Base-by-base conservation (phyloP, 441 rosid genomes). In the Erysimum cheiri region DNA sequence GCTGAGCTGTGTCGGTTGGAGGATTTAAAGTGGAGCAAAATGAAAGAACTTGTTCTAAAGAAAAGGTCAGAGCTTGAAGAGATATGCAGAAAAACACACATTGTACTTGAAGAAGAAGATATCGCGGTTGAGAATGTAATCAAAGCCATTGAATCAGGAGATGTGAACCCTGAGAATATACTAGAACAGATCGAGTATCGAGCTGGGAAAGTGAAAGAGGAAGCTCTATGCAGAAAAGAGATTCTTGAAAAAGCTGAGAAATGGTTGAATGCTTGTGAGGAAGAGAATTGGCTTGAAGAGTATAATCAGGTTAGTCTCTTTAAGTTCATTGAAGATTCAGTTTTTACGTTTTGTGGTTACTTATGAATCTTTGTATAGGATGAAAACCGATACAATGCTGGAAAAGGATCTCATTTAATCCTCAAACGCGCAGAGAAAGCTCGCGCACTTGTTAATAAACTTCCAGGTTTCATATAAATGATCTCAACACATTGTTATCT, bases 371-470 rank as follows among this genome's bases (percentile, higher is more conserved):
- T 66, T 70, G 35, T 64, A 35, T 79, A 89, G 96, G 96, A 92
- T 74, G 93, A 87, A 19, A 92, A 92, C 69, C 82, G 96, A 76
- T 92, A 92, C 56, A 90, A 84, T 64, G 91, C 95, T 43, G 96
- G 96, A 69, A 87, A 82, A 83, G 98, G 98, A 62, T 83, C 91
- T 63, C 98, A 90, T 83, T 82, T 92, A 49, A 85, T 75, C 43
- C 90, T 92, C 33, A 92, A 88, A 78, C 93, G 96, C 15, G 98
- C 98, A 43, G 98, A 90, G 84, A 92, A 88, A 80, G 98, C 98
- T 69, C 90, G 98, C 12, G 48, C 87, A 12, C 74, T 90, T 74
- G 91, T 88, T 62, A 90, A 74, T 74, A 92, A 92, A 77, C 85
- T 92, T 64, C 96, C 98, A 76, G 94, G 80, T 76, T 61, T 55